Conservation (phyloP, 179 eudicot genomes). For the Gypsophila paniculata region DNA sequence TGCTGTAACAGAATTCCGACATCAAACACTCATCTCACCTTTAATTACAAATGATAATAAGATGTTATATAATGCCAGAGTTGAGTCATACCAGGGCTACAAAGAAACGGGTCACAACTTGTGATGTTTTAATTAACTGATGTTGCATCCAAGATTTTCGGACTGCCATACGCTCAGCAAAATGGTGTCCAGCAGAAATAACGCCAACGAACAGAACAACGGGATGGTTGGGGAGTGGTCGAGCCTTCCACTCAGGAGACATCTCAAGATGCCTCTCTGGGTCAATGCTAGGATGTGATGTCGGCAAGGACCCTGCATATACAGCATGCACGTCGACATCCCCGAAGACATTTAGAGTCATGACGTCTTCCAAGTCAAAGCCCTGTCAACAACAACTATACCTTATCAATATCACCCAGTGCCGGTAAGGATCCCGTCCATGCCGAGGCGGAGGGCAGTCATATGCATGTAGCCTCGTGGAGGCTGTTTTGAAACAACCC, state of each 20-base stretch:
- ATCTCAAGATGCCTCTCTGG: constrained; percentile 63
- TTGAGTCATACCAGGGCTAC: constrained; percentile 44
- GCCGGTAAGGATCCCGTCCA: background rate
- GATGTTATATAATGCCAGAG: background rate
- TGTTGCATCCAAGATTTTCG: constrained; percentile 65
- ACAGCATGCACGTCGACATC: constrained; percentile 58
- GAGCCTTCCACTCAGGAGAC: constrained; percentile 49
- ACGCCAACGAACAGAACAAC: constrained; percentile 43
- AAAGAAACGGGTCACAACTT: constrained; percentile 47
- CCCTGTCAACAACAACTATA: constrained; percentile 38
- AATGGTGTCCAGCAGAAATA: constrained; percentile 52
- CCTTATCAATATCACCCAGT: background rate
- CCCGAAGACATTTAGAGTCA: constrained; percentile 44
- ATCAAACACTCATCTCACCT: constrained; percentile 8
- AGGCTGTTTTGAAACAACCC: no score
- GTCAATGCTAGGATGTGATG: constrained; percentile 47
- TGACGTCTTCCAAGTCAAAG: constrained; percentile 63
- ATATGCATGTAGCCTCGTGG: no score
- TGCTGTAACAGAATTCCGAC: constrained; percentile 35
- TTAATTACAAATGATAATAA: background rate
- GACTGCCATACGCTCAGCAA: constrained; percentile 57
- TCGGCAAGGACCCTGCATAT: constrained; percentile 57
- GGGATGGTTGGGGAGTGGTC: constrained; percentile 30
- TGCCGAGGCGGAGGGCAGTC: no score
- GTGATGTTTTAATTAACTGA: constrained; percentile 33